Evolutionary conservation across 2,329 filamentous ascomycete species (phyloP), one percentile per base, ranked within the genome.

Genomic region (Paecilomyces sp.): DNA sequence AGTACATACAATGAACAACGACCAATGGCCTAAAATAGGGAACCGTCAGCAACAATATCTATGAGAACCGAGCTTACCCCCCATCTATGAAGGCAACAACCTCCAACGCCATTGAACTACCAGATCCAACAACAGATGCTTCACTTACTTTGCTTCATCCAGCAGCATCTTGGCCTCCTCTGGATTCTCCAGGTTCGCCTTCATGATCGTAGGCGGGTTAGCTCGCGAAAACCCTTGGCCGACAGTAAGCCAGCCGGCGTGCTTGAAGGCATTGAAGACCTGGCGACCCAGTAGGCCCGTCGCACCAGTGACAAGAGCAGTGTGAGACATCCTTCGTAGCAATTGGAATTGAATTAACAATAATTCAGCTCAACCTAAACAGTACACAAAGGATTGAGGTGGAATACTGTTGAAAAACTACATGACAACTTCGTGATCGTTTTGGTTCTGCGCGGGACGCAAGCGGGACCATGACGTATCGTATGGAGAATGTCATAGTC

Each of bases 271-370:
- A 62, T 83, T 84, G 58, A 88, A 80, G 11, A 96, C 88, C 73
- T 94, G 86, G 52, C 91, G 85, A 55, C 92, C 92, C 1, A 96
- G 83, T 11, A 96, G 82, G 58, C 92, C 92, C 22, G 89, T 93
- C 41, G 91, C 91, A 60, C 92, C 92, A 6, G 92, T 96, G 58
- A 96, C 79, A 28, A 96, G 80, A 9, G 84, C 91, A 28, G 82
- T 87, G 60, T 82, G 71, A 59, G 72, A 68, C 73, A 75, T 75
- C 24, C 51, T 54, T 50, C 5, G 22, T 41, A 9, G 22, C 22
- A 15, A 11, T 51, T 24, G 47, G 13, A 51, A 51, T 51, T 18
- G 22, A 51, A 51, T 51, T 15, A 12, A 51, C 11, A 33, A 15
- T n/a, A 15, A 47, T 2, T 47, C 8, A 47, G 22, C 3, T 22